phyloP scores from a whole-genome alignment of 2,329 filamentous ascomycete species.

The Fusarium abutilonis region DNA sequence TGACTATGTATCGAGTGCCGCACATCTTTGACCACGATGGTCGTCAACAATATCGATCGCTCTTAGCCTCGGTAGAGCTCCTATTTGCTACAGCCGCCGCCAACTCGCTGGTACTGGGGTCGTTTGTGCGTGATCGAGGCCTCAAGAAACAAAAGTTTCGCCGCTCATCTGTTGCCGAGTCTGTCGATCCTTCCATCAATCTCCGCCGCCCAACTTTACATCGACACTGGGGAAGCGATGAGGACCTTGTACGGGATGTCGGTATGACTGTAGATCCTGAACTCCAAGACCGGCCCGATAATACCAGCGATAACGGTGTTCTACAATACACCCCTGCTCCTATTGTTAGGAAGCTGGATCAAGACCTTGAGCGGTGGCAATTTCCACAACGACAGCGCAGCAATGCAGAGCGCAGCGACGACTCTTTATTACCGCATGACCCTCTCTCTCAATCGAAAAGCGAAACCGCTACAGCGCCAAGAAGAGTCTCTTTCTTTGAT shows the following conservation, averaged over 20 bases:
- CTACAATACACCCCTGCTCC: slow-evolving; percentile 52
- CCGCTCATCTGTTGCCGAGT: slow-evolving; percentile 69
- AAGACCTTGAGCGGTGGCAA: slow-evolving; percentile 59
- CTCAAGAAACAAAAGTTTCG: slow-evolving; percentile 89
- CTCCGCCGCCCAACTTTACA: slow-evolving; percentile 62
- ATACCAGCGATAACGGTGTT: slow-evolving; percentile 43
- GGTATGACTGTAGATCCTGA: slow-evolving; percentile 73
- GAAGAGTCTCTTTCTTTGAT: slow-evolving; percentile 81
- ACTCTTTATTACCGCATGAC: slow-evolving; percentile 54
- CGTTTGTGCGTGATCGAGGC: slow-evolving; percentile 89
- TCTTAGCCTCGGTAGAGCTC: slow-evolving; percentile 90
- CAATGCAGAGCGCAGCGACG: slow-evolving; percentile 56
- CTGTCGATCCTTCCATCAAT: slow-evolving; percentile 61
- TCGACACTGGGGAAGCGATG: slow-evolving; percentile 86
- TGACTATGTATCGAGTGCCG: slow-evolving; percentile 84
- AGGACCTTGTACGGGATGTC: slow-evolving; percentile 83
- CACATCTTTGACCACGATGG: slow-evolving; percentile 76
- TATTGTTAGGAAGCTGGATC: slow-evolving; percentile 45
- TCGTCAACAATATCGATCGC: slow-evolving; percentile 84
- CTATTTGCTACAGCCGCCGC: slow-evolving; percentile 87
- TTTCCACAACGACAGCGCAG: slow-evolving; percentile 56
- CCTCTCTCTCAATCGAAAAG: slow-evolving; percentile 45
- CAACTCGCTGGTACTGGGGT: slow-evolving; percentile 89
- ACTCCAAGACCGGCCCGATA: slow-evolving; percentile 54
- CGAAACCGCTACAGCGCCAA: slow-evolving; percentile 36